Percentiles rank a stretch among this genome's conserved stretches.
phyloP scores from a whole-genome alignment of 352 stramenopile species.

The Globisporangium uncinulatum region DNA sequence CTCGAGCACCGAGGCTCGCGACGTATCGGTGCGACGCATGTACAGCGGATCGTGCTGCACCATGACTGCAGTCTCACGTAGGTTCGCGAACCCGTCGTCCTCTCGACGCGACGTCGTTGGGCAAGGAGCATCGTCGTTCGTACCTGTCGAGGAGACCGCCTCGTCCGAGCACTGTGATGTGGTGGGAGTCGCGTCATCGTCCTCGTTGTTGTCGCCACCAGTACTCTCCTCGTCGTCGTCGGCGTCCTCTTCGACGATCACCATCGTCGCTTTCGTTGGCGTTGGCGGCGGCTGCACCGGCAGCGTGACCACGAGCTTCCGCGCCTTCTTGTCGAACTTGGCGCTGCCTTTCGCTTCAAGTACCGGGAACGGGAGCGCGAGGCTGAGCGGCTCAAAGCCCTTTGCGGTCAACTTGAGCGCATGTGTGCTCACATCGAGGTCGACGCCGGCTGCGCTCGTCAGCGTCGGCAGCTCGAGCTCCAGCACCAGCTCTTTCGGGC shows the following conservation, averaged over 20 bases:
- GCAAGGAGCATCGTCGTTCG: not conserved
- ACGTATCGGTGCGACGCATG: conserved; percentile 7
- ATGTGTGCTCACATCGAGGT: conserved; percentile 62
- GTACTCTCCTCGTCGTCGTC: conserved; percentile 20
- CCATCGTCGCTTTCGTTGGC: conserved; percentile 18
- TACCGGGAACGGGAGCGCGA: conserved; percentile 72
- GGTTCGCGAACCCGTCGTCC: conserved; percentile 48
- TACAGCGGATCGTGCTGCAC: conserved; percentile 58
- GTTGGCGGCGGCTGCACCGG: conserved; percentile 57
- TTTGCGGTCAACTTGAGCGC: conserved; percentile 33
- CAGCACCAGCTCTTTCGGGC: conserved; percentile 62
- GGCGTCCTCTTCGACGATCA: conserved; percentile 32
- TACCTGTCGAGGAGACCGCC: not conserved
- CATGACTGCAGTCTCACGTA: conserved; percentile 63
- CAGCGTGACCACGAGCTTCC: conserved; percentile 72
- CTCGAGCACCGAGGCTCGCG: not conserved
- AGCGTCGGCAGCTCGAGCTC: conserved; percentile 56
- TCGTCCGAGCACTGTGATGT: not conserved
- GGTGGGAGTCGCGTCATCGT: not conserved
- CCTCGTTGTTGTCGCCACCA: conserved; percentile 7
- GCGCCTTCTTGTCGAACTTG: conserved; percentile 79
- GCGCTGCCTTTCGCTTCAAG: conserved; percentile 70
- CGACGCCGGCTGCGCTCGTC: conserved; percentile 44
- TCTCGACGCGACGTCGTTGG: not conserved
- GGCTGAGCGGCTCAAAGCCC: conserved; percentile 42